Evolutionary conservation across 495 filamentous ascomycete species (phyloP).

Genomic region (Xylaria scruposa): DNA sequence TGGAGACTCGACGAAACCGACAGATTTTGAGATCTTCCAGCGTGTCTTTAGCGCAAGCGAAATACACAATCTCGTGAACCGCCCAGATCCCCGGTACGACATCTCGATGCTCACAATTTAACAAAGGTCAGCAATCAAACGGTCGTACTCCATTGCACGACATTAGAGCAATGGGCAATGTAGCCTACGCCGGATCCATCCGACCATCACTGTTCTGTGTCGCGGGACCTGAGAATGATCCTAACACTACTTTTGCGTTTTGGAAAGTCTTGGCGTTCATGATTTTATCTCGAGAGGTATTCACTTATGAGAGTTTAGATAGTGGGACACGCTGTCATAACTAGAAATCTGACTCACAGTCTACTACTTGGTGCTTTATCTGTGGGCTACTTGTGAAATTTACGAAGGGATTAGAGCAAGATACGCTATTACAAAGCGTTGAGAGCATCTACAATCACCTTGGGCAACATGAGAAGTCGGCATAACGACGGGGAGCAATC

Average conservation of each 20-base stretch:
- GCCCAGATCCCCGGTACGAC: slow-evolving; percentile 54
- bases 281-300: slow-evolving; percentile 15
- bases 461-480: background rate
- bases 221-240: slow-evolving; percentile 19
- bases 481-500: background rate
- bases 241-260: slow-evolving; percentile 13
- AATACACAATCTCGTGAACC: slow-evolving; percentile 48
- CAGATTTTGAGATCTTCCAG: slow-evolving; percentile 53
- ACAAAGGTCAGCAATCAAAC: slow-evolving; percentile 19
- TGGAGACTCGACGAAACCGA: slow-evolving; percentile 33
- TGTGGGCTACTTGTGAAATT: background rate
- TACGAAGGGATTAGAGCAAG: background rate
- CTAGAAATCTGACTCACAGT: slow-evolving; percentile 15
- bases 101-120: slow-evolving; percentile 51
- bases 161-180: slow-evolving; percentile 33
- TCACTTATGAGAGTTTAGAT: slow-evolving; percentile 18
- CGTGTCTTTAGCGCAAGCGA: slow-evolving; percentile 48
- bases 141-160: slow-evolving; percentile 41
- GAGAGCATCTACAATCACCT: background rate
- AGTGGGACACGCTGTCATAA: slow-evolving; percentile 4
- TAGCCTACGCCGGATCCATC: slow-evolving; percentile 38
- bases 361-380: background rate
- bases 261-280: slow-evolving; percentile 28
- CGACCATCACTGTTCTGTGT: slow-evolving; percentile 23
- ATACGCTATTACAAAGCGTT: background rate